Conservation (phyloP, 2,329 filamentous ascomycete species). For the Trichoderma sp. region DNA sequence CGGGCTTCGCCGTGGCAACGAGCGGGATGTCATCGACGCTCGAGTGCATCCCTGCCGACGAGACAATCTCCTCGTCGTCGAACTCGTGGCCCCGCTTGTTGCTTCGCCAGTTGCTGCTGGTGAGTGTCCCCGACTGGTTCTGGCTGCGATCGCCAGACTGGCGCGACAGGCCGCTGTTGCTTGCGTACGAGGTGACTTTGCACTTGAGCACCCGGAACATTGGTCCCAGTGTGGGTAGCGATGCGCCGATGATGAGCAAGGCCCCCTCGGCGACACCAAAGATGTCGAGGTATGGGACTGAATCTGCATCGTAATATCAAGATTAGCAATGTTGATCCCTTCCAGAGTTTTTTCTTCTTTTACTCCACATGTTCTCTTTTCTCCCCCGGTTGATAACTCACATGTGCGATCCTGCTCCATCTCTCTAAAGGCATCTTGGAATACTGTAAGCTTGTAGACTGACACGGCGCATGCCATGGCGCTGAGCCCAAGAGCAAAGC, state of each 20-base stretch:
- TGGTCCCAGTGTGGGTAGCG: slow-evolving; percentile 27
- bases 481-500: slow-evolving; percentile 27
- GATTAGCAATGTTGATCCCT: neutral
- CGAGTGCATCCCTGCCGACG: slow-evolving; percentile 23
- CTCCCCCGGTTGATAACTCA: slow-evolving; percentile 17
- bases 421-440: slow-evolving; percentile 26
- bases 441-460: slow-evolving; percentile 30
- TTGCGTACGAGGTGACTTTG: slow-evolving; percentile 23
- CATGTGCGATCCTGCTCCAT: slow-evolving; percentile 27
- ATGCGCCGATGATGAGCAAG: slow-evolving; percentile 29
- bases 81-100: slow-evolving; percentile 19
- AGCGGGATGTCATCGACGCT: slow-evolving; percentile 31
- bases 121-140: neutral
- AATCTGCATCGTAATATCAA: slow-evolving; percentile 14
- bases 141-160: slow-evolving; percentile 17
- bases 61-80: slow-evolving; percentile 25
- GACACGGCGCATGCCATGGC: slow-evolving; percentile 27
- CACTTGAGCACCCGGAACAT: slow-evolving; percentile 25
- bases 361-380: neutral
- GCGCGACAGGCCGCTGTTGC: slow-evolving; percentile 11
- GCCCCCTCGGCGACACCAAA: slow-evolving; percentile 28
- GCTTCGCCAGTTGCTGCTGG: neutral
- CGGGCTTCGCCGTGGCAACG: slow-evolving; percentile 18
- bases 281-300: slow-evolving; percentile 28
- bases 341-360: neutral